Evolutionary conservation across 2,329 filamentous ascomycete species (phyloP).

Genomic region (Fusarium neocosmosporiellum): DNA sequence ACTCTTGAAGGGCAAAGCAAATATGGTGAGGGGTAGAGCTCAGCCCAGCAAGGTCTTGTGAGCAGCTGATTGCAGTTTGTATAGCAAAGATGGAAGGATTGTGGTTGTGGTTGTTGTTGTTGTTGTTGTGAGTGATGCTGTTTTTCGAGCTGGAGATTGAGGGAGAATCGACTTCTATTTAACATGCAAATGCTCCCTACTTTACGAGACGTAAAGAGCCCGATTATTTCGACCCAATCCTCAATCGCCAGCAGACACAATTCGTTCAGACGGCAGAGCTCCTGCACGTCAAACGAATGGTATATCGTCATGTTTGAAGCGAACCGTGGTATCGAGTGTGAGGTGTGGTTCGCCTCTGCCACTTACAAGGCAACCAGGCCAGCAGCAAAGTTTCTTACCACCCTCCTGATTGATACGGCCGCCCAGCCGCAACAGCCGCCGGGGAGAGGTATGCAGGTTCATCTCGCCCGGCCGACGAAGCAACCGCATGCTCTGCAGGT

Average conservation of each 20-base stretch:
- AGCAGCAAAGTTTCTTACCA: background rate
- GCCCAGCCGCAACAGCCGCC: slow-evolving; percentile 5
- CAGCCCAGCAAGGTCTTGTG: slow-evolving; percentile 13
- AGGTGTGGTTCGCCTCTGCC: slow-evolving; percentile 24
- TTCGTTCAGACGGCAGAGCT: background rate
- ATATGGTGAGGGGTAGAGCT: slow-evolving; percentile 8
- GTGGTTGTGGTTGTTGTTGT: background rate
- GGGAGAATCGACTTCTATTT: slow-evolving; percentile 28
- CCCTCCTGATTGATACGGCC: background rate
- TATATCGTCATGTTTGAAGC: slow-evolving; percentile 1
- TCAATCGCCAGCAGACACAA: background rate
- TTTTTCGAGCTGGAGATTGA: background rate
- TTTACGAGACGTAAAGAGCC: slow-evolving; percentile 3
- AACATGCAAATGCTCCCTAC: slow-evolving; percentile 6
- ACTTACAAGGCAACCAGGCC: slow-evolving; percentile 1
- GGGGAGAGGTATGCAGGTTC: background rate
- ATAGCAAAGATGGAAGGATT: background rate
- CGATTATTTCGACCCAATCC: background rate
- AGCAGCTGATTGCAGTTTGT: slow-evolving; percentile 6
- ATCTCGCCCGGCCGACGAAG: background rate
- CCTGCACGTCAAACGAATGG: slow-evolving; percentile 18
- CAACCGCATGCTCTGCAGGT: background rate
- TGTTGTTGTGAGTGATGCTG: slow-evolving; percentile 2
- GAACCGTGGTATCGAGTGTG: slow-evolving; percentile 2
- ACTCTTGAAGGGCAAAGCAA: slow-evolving; percentile 11